Conservation (phyloP, 805 yeast genomes). For the Kregervanrija pseudodelftensis region DNA sequence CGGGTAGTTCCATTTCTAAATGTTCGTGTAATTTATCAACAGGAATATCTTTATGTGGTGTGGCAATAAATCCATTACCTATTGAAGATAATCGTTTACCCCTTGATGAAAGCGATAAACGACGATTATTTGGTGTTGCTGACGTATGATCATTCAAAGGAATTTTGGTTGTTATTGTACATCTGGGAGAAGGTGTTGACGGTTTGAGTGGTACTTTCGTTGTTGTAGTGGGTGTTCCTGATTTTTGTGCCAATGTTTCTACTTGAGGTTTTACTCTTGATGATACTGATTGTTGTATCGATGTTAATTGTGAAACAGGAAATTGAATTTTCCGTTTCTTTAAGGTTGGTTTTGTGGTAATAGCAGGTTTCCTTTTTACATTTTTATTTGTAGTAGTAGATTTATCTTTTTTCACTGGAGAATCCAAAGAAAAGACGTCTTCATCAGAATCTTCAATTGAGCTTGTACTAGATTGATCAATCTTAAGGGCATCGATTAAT, state of each 20-base stretch:
- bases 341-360: no score
- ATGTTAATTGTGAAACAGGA: no score
- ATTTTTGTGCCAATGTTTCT: background rate
- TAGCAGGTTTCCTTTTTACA: no score
- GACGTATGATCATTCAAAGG: slow-evolving; percentile 5
- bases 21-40: slow-evolving; percentile 52
- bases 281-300: no score
- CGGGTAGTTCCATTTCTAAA: slow-evolving; percentile 55
- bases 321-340: no score
- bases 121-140: slow-evolving; percentile 19
- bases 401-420: slow-evolving; percentile 6
- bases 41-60: slow-evolving; percentile 58
- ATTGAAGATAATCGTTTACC: slow-evolving; percentile 71
- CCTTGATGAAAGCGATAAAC: slow-evolving; percentile 48
- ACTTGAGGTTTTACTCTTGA: background rate
- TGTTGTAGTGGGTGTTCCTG: background rate
- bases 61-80: slow-evolving; percentile 64
- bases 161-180: background rate
- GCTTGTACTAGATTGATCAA: no score
- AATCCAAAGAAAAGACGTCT: slow-evolving; percentile 8
- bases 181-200: no score
- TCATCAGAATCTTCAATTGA: background rate
- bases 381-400: background rate
- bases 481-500: no score
- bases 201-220: background rate